Evolutionary conservation across 1,284 basidiomycete genomes (phyloP).

Genomic region (Cutaneotrichosporon curvatum): DNA sequence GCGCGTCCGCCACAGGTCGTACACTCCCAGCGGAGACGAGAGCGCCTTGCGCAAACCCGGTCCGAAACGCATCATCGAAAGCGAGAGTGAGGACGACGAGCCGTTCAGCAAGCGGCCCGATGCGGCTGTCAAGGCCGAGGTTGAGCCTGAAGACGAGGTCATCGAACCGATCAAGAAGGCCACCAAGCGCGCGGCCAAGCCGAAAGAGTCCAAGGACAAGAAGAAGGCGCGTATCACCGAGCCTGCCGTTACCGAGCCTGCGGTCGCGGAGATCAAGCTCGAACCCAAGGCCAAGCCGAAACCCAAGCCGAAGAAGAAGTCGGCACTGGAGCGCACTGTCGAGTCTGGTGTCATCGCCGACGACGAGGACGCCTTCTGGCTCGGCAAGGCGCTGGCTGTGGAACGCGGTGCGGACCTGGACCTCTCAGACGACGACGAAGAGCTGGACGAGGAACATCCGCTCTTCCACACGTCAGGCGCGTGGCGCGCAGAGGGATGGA

Average conservation of each 20-base stretch:
- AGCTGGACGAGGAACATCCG: slow-evolving; percentile 25
- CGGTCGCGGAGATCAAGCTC: slow-evolving; percentile 30
- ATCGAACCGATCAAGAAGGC: slow-evolving; percentile 24
- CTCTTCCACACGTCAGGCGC: slow-evolving; percentile 30
- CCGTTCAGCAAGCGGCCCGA: background rate
- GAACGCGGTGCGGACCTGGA: slow-evolving; percentile 41
- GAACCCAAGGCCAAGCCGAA: slow-evolving; percentile 11
- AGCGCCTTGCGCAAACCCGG: slow-evolving; percentile 1
- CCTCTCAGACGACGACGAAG: slow-evolving; percentile 18
- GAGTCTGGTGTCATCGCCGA: slow-evolving; percentile 60
- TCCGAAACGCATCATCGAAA: slow-evolving; percentile 5
- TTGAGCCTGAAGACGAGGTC: slow-evolving; percentile 5
- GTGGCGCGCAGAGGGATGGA: slow-evolving; percentile 80
- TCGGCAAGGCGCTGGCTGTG: slow-evolving; percentile 56
- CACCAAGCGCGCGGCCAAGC: slow-evolving; percentile 28
- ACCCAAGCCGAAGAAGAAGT: slow-evolving; percentile 19
- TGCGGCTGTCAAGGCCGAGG: background rate
- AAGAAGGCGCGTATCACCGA: slow-evolving; percentile 14
- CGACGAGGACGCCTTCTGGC: slow-evolving; percentile 86
- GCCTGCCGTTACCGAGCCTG: slow-evolving; percentile 24
- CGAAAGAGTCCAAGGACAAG: slow-evolving; percentile 8
- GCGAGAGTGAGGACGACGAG: slow-evolving; percentile 2
- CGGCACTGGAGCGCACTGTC: slow-evolving; percentile 33
- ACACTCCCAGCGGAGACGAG: slow-evolving; percentile 23
- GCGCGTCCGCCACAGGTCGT: slow-evolving; percentile 15